Evolutionary conservation across 495 filamentous ascomycete genomes (phyloP).

Genomic region (Friedmanniomyces simplex): DNA sequence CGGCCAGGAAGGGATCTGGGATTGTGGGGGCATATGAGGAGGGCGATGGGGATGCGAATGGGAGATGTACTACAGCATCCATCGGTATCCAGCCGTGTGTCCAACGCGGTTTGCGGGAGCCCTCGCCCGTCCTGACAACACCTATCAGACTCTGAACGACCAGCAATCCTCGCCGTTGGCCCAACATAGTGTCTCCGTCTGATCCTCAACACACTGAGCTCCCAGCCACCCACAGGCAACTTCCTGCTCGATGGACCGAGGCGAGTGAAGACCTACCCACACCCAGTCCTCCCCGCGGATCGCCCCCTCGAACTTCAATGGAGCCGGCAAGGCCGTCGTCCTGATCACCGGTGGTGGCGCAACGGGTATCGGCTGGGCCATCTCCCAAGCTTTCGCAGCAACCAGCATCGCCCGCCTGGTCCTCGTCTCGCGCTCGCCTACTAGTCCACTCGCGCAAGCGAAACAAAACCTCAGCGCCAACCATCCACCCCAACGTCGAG

Average conservation of each 20-base stretch:
- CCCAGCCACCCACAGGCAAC: neutral
- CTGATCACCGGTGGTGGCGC: conserved; percentile 3
- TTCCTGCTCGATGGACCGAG: neutral
- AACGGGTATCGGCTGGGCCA: conserved; percentile 5
- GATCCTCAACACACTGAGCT: neutral
- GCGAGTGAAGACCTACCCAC: conserved; percentile 1
- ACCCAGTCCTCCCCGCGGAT: neutral
- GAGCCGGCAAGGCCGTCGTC: conserved; percentile 2
- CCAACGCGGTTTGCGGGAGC: too few species aligned
- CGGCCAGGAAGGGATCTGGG: too few species aligned
- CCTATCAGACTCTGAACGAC: too few species aligned
- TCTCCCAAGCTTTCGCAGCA: conserved; percentile 1
- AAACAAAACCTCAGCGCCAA: neutral
- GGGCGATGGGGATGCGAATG: too few species aligned
- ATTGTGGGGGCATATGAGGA: too few species aligned
- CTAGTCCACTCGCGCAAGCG: neutral
- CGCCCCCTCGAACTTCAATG: neutral
- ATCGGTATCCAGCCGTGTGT: too few species aligned
- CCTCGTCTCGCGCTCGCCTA: neutral
- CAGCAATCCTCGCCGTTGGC: too few species aligned
- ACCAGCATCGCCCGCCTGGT: neutral
- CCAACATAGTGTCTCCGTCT: too few species aligned
- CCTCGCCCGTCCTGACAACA: too few species aligned
- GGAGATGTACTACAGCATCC: too few species aligned
- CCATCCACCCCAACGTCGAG: neutral